A percentile compares a stretch with the other conserved stretches of the same genome.
Evolutionary conservation across 2,329 filamentous ascomycete genomes (phyloP).

Genomic region (Claviceps fusiformis): DNA sequence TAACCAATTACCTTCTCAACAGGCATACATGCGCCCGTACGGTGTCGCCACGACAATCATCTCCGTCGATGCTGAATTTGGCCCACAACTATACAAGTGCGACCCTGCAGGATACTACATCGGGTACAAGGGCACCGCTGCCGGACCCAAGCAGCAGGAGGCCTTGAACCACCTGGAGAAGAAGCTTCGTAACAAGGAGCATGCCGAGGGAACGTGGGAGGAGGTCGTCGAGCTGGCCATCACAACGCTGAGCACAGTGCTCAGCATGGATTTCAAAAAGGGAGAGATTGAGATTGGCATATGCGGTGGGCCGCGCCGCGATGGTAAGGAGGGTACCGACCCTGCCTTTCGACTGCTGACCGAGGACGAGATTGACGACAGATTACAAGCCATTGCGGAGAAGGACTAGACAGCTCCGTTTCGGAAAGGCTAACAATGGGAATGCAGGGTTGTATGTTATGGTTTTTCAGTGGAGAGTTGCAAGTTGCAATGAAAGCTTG

Average conservation of each 20-base stretch:
- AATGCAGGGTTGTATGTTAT: background rate
- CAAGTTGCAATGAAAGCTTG: background rate
- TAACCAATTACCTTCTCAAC: background rate
- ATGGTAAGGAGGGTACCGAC: constrained; percentile 73
- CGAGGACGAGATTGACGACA: constrained; percentile 96
- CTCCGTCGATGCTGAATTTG: constrained; percentile 81
- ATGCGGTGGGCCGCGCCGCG: constrained; percentile 71
- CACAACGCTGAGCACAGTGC: constrained; percentile 83
- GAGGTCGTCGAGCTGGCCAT: constrained; percentile 97
- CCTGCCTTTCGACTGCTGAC: constrained; percentile 75
- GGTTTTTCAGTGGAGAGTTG: constrained; percentile 1
- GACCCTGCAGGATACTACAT: constrained; percentile 97
- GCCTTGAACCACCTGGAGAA: constrained; percentile 97
- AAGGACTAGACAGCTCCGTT: constrained; percentile 57
- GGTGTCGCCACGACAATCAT: constrained; percentile 93
- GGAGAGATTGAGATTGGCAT: constrained; percentile 96
- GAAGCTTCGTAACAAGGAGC: constrained; percentile 99
- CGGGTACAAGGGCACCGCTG: constrained; percentile 95
- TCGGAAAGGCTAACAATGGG: background rate
- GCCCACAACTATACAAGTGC: constrained; percentile 95
- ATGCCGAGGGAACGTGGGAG: constrained; percentile 84
- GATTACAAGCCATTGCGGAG: constrained; percentile 94
- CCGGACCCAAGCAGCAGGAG: constrained; percentile 96
- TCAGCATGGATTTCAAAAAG: constrained; percentile 99
- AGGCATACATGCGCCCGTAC: constrained; percentile 94